Conservation (phyloP, 257 asterid genomes). For the Forsythia viridissima region DNA sequence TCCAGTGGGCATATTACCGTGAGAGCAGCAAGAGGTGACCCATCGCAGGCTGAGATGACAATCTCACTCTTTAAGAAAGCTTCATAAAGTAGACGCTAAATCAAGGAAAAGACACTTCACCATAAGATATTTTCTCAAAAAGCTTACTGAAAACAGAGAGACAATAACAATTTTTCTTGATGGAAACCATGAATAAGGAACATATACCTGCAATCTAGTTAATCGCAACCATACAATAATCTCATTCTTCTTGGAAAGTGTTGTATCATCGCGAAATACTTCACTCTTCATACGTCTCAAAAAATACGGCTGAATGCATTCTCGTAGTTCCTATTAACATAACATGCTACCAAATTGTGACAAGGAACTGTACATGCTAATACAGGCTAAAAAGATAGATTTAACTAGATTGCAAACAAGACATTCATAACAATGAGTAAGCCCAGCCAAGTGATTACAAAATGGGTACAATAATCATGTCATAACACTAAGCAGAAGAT, state of each 20-base stretch:
- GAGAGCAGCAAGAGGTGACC: conserved; percentile 94
- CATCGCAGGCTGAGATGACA: conserved; percentile 88
- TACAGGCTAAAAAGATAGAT: background rate
- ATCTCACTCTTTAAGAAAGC: conserved; percentile 95
- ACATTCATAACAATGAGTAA: conserved; percentile 9
- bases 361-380: conserved; percentile 16
- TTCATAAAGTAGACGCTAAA: conserved; percentile 83
- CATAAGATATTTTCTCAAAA: conserved; percentile 7
- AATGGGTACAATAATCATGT: conserved; percentile 2
- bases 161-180: background rate
- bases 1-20: conserved; percentile 52
- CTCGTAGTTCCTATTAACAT: conserved; percentile 66
- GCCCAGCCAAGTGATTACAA: background rate
- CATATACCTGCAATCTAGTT: conserved; percentile 80
- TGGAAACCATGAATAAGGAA: background rate
- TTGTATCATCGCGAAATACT: conserved; percentile 55
- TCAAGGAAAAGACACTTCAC: conserved; percentile 18
- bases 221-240: conserved; percentile 84
- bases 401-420: conserved; percentile 17
- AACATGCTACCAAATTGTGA: conserved; percentile 25
- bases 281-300: conserved; percentile 92
- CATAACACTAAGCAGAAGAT: background rate
- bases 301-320: conserved; percentile 87
- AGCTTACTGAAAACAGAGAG: conserved; percentile 5
- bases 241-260: conserved; percentile 92